Percentiles rank a stretch among this genome's conserved stretches.
Conservation (phyloP, 2,329 filamentous ascomycete species). For the Pseudopithomyces maydicus region DNA sequence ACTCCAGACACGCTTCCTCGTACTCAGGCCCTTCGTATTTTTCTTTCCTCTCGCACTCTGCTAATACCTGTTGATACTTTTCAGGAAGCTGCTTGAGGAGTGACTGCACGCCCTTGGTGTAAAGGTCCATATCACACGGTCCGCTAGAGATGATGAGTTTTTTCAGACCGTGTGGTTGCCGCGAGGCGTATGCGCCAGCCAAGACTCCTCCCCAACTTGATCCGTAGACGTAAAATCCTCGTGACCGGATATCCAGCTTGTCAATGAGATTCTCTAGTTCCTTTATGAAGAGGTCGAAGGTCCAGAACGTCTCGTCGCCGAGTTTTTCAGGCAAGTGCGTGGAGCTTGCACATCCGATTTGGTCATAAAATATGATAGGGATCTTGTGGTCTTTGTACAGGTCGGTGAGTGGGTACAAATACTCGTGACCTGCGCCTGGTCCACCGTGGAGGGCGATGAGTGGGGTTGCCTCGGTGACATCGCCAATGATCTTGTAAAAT, state of each 20-base stretch:
- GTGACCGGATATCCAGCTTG: slow-evolving; percentile 45
- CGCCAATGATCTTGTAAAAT: slow-evolving; percentile 42
- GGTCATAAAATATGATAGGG: slow-evolving; percentile 60
- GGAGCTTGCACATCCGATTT: slow-evolving; percentile 56
- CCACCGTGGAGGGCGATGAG: slow-evolving; percentile 46
- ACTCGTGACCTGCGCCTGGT: slow-evolving; percentile 38
- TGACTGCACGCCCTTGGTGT: slow-evolving; percentile 19
- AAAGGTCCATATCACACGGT: slow-evolving; percentile 21
- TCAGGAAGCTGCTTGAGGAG: slow-evolving; percentile 23
- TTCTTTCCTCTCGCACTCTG: slow-evolving; percentile 13
- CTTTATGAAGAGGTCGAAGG: slow-evolving; percentile 51
- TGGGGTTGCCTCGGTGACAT: slow-evolving; percentile 12
- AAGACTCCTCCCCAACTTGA: slow-evolving; percentile 62
- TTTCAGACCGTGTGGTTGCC: slow-evolving; percentile 30
- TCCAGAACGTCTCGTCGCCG: slow-evolving; percentile 56
- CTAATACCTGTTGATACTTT: slow-evolving; percentile 22
- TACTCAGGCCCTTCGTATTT: slow-evolving; percentile 16
- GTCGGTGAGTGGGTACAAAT: slow-evolving; percentile 43
- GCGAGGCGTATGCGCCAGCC: slow-evolving; percentile 47
- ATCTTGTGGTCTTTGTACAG: slow-evolving; percentile 44
- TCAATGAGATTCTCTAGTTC: slow-evolving; percentile 57
- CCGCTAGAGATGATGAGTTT: slow-evolving; percentile 43
- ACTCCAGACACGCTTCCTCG: slow-evolving; percentile 10
- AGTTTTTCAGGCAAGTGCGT: slow-evolving; percentile 55
- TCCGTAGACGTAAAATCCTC: slow-evolving; percentile 52